These are phyloP conservation scores for Xylaria grammica DNA, from an alignment of 495 filamentous ascomycete genomes.

Conservation along the genomic window DNA sequence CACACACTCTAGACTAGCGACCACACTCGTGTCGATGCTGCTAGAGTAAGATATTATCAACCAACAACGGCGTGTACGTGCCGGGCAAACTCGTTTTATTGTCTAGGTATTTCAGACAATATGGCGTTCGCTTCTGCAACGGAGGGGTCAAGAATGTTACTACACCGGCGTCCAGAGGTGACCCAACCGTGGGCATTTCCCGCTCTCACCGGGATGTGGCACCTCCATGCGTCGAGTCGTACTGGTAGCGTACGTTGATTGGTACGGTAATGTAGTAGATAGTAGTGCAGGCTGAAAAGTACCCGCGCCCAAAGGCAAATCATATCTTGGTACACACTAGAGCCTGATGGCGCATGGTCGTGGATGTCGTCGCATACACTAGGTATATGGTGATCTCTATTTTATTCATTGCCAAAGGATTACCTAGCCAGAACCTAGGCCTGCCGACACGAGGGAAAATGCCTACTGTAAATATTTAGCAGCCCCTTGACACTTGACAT, in stretches of 20 bases:
- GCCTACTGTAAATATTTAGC: not conserved
- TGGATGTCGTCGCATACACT: too few species aligned
- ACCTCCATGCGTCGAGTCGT: slow-evolving; percentile 6
- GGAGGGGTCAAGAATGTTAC: not conserved
- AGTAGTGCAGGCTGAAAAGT: not conserved
- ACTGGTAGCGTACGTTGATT: not conserved
- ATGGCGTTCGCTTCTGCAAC: not conserved
- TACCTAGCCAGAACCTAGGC: not conserved
- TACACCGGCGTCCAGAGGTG: too few species aligned
- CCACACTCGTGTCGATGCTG: too few species aligned
- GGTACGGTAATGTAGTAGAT: too few species aligned
- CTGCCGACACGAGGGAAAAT: slow-evolving; percentile 1
- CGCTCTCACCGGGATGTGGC: slow-evolving; percentile 8
- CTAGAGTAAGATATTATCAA: not conserved
- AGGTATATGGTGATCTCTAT: slow-evolving; percentile 14
- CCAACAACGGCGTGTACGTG: not conserved
- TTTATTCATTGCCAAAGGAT: not conserved
- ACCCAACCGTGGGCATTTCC: slow-evolving; percentile 4
- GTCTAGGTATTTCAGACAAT: slow-evolving; percentile 6
- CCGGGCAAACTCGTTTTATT: not conserved
- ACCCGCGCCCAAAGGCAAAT: slow-evolving; percentile 3
- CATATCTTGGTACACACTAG: slow-evolving; percentile 4
- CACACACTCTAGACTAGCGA: too few species aligned
- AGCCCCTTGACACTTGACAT: slow-evolving; percentile 7
- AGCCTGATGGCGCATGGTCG: not conserved